These are phyloP conservation scores for Pichia sp. DNA, from an alignment of 1,139 yeast genomes.

Conservation along the genomic window DNA sequence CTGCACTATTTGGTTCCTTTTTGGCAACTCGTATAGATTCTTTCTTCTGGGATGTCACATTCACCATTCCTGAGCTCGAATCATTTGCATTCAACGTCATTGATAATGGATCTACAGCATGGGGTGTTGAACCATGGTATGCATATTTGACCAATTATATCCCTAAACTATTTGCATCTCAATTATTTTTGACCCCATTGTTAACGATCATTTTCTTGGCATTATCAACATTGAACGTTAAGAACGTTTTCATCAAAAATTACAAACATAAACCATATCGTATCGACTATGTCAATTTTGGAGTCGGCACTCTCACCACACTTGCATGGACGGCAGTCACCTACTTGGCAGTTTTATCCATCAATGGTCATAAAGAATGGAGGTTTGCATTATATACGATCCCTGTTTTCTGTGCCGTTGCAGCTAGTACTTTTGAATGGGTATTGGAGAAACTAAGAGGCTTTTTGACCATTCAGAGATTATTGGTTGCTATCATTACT, in stretches of 20 bases:
- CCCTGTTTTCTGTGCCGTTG: constrained; percentile 61
- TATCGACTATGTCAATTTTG: constrained; percentile 31
- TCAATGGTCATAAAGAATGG: constrained; percentile 95
- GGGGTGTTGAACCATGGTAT: constrained; percentile 79
- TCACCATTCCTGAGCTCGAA: constrained; percentile 59
- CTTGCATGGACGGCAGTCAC: constrained; percentile 41
- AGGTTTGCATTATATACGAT: constrained; percentile 72
- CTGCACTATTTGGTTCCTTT: constrained; percentile 21
- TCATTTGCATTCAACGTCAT: constrained; percentile 71
- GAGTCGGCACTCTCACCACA: constrained; percentile 30
- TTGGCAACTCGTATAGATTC: constrained; percentile 57
- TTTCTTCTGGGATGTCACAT: constrained; percentile 54
- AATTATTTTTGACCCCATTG: constrained; percentile 8
- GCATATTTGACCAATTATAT: constrained; percentile 61
- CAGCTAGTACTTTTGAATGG: constrained; percentile 54
- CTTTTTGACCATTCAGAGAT: not conserved
- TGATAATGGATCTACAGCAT: constrained; percentile 60
- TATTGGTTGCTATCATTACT: not conserved
- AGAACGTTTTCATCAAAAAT: not conserved
- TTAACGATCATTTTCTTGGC: constrained; percentile 54
- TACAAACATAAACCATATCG: constrained; percentile 33
- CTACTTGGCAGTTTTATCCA: constrained; percentile 57
- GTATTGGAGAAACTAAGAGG: not conserved
- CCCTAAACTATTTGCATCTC: constrained; percentile 33
- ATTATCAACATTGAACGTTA: constrained; percentile 4